Percentiles rank a stretch among this genome's conserved stretches.
Conservation (phyloP, 2,329 filamentous ascomycete genomes). For the Xylaria sp. region DNA sequence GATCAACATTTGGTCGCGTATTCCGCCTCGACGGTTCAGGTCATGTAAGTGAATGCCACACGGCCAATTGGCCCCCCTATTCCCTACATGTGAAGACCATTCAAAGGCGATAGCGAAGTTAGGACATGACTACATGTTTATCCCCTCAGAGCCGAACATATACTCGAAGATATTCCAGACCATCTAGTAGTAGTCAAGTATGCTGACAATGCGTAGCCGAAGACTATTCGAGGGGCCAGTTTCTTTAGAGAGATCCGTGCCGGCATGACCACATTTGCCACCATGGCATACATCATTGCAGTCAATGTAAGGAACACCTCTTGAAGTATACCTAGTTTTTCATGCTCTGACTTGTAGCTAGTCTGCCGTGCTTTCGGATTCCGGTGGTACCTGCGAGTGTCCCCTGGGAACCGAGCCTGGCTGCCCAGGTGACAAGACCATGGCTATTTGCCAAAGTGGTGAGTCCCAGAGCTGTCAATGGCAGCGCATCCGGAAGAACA, state of each 20-base stretch:
- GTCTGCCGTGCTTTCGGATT: constrained; percentile 66
- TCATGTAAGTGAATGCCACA: constrained; percentile 46
- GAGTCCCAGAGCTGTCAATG: constrained; percentile 13
- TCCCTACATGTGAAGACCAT: background rate
- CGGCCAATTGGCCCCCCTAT: background rate
- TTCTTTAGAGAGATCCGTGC: constrained; percentile 76
- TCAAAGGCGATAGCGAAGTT: background rate
- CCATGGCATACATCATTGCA: constrained; percentile 82
- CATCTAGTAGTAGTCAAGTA: background rate
- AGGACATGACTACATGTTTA: background rate
- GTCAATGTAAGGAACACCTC: constrained; percentile 48
- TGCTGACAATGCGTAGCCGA: constrained; percentile 43
- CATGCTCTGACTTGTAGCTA: constrained; percentile 33
- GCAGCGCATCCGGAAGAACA: background rate
- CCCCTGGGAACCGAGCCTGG: constrained; percentile 36
- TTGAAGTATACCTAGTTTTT: background rate
- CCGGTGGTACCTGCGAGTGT: constrained; percentile 72
- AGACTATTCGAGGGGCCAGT: constrained; percentile 61
- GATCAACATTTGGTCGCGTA: constrained; percentile 45
- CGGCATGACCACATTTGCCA: constrained; percentile 72
- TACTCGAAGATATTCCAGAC: background rate
- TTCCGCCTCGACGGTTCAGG: constrained; percentile 61
- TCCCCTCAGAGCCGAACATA: background rate
- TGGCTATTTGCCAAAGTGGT: constrained; percentile 45
- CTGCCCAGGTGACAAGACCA: constrained; percentile 45